Base-by-base conservation (phyloP, 108 stramenopile species). In the Fragilaria radians region DNA sequence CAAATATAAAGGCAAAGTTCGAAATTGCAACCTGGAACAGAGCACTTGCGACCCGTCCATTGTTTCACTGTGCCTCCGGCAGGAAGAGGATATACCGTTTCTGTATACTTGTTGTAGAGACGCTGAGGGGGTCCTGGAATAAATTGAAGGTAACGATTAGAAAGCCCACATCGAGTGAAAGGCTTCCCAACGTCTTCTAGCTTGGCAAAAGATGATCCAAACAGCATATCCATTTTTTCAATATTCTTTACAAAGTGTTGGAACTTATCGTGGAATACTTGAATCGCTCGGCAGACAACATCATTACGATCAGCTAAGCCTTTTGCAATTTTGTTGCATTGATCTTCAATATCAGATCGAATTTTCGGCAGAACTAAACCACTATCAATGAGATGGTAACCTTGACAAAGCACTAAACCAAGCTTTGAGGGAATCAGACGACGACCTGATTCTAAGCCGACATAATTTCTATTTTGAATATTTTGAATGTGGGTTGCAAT, bases 401-500 rank as follows among this genome's bases (percentile, higher is more conserved):
- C 96, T 34, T 94, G 88, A 5, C 78, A 83, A 33, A 97, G 70
- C 0, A 93, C 94, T 11, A 94, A 52, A 23, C 96, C 96, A 9
- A 97, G 78, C 54, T 80, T 81, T 5, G 86, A 80, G 7, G 96
- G 96, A 61, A 82, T 47, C 3, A 95, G 70, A 19, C 83, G 83
- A 48, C 93, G 63, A 0, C 89, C 91, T 0, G 79, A 62, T 48
- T 85, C 81, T 2, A 96, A 59, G 7, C 71, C 71, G 5, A 86
- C 91, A 48, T 96, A 96, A 48, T 90, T 88, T 28, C 95, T 66
- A 34, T 87, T 90, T 27, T 75, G 59, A 54, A 96, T 85, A 51
- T 96, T 96, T 57, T 96, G 81, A 57, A 96, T 94, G 57, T 96
- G 95, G 5, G 91, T 86, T 7, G 83, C 63, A 22, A 89, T 87